These are phyloP conservation scores for Apium graveolens DNA, from an alignment of 129 eudicot genomes.

Conservation along the genomic window DNA sequence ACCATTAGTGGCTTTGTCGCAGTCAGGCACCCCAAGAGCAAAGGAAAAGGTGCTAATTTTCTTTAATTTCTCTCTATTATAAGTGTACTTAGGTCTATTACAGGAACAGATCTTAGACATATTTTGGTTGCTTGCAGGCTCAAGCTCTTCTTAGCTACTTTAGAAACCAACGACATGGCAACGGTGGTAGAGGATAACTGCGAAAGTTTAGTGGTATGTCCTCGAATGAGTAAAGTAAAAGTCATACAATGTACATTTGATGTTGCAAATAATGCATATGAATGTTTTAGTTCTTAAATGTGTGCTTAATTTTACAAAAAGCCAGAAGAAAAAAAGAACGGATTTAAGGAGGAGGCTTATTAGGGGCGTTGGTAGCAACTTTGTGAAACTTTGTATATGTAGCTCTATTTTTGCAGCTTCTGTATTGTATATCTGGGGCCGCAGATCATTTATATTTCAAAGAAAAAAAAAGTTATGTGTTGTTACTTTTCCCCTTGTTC, in stretches of 20 bases:
- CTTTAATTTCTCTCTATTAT: neutral
- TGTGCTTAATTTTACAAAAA: conserved; percentile 28
- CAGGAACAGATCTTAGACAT: neutral
- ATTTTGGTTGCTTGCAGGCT: conserved; percentile 49
- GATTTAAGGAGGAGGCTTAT: conserved; percentile 20
- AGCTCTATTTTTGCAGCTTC: conserved; percentile 26
- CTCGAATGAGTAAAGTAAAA: conserved; percentile 18
- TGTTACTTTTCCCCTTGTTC: neutral
- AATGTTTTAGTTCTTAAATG: conserved; percentile 15
- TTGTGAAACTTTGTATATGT: conserved; percentile 29
- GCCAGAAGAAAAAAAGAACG: conserved; percentile 3
- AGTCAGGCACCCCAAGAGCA: conserved; percentile 87
- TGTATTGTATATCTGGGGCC: conserved; percentile 27
- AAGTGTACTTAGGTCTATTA: too few species aligned
- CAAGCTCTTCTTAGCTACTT: conserved; percentile 66
- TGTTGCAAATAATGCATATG: conserved; percentile 39
- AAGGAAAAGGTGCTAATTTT: conserved; percentile 55
- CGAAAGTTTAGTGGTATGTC: conserved; percentile 7
- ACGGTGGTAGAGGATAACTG: conserved; percentile 56
- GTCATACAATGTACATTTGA: conserved; percentile 32
- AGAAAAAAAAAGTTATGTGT: neutral
- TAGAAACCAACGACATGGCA: conserved; percentile 62
- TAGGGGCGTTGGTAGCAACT: conserved; percentile 15
- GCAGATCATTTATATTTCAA: conserved; percentile 9
- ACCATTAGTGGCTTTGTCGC: conserved; percentile 70